Evolutionary conservation across 495 filamentous ascomycete species (phyloP), one percentile per base, ranked within the genome.

Genomic region (Thozetella sp.): DNA sequence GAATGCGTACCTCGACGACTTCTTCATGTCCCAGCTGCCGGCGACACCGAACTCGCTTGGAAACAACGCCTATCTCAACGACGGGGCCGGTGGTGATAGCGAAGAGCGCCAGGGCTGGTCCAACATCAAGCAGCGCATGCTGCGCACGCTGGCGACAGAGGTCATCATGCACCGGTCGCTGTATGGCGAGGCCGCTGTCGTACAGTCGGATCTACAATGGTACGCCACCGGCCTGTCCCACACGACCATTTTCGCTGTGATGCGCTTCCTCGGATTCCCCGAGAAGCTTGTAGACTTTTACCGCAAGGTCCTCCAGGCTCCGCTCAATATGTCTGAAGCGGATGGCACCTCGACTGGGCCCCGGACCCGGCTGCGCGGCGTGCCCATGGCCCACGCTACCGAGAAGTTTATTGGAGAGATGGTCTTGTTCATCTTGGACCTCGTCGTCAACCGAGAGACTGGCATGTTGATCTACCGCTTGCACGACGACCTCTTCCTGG

Each of bases 401-500:
- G 85, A 86, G 22, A 82, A 87, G 55, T 69, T 86, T 40, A 79
- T 88, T 25, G 86, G 86, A 0, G 88, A 91, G 57, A 68, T 82
- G 1, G 73, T 90, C 9, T 72, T 91, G 0, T 90, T 89, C 67
- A 84, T 83, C 63, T 80, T 90, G 79, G 88, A 91, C 54, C 83
- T 84, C 53, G 78, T 83, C 2, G 80, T 91, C 48, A 90, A 90
- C 52, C 81, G 86, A 55, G 65, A 72, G 46, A 82, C 87, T 0
- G 72, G 83, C 2, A 74, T 79, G 22, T 76, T 84, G 26, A 72
- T 90, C 2, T 89, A 90, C 58, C 85, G 88, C 0, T 69, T 90
- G 20, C 84, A 89, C 59, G 88, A 90, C 63, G 88, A 91, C 64
- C 80, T 91, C 55, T 90, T 87, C 86, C 80, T 90, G 56, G 86